Conservation (phyloP, 202 grass and related monocot species). For the Digitaria exilis region DNA sequence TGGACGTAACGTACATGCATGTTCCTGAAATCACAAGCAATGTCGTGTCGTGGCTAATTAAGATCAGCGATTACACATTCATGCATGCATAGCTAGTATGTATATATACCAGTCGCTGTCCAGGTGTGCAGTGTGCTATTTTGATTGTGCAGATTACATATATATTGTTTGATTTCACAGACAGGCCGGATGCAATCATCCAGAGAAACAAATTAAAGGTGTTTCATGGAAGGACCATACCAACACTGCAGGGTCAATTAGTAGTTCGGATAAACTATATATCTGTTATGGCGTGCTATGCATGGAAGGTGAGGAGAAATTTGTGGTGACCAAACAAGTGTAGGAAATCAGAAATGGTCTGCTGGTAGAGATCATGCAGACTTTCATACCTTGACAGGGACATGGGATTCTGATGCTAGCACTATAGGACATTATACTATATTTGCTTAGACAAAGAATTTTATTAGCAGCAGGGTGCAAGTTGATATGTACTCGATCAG, state of each 20-base stretch:
- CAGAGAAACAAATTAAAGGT: neutral
- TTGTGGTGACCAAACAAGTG: conserved; percentile 18
- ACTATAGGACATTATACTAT: neutral
- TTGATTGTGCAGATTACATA: conserved; percentile 1
- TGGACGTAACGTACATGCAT: neutral
- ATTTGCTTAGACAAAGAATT: neutral
- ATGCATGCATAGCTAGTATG: no score
- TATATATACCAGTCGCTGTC: conserved; percentile 1
- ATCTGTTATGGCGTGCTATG: neutral
- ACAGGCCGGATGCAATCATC: neutral
- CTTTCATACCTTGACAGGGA: conserved; percentile 27
- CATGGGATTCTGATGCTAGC: neutral
- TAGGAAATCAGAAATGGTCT: neutral
- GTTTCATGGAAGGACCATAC: conserved; percentile 10
- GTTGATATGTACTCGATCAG: no score
- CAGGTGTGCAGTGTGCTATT: conserved; percentile 17
- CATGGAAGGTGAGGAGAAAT: conserved; percentile 1
- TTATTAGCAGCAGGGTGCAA: neutral
- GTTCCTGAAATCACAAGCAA: conserved; percentile 19
- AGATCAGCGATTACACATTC: neutral
- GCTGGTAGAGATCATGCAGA: conserved; percentile 16
- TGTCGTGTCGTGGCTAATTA: conserved; percentile 9
- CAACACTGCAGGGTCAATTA: neutral
- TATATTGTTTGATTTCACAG: neutral
- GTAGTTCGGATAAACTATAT: neutral